These are phyloP conservation scores for Elsinoe necatrix DNA, from an alignment of 2,329 filamentous ascomycete species.

Conservation along the genomic window DNA sequence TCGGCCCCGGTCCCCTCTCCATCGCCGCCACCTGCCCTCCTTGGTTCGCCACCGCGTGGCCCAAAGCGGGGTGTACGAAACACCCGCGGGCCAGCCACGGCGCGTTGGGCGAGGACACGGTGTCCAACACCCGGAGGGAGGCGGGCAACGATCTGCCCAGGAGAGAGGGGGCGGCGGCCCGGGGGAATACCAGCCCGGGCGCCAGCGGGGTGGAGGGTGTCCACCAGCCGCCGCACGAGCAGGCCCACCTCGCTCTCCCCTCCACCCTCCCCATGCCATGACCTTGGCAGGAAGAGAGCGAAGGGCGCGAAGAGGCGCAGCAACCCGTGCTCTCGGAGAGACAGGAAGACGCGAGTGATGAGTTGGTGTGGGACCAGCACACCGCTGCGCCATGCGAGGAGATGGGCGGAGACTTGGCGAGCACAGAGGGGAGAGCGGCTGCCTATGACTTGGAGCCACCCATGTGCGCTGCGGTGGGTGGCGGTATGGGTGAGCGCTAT, in stretches of 20 bases:
- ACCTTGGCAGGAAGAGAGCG: neutral
- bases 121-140: neutral
- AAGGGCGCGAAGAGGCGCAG: neutral
- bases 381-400: neutral
- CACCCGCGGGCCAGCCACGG: neutral
- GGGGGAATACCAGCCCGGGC: neutral
- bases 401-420: neutral
- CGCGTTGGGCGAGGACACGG: constrained; percentile 4
- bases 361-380: neutral
- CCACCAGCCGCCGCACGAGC: neutral
- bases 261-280: neutral
- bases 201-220: neutral
- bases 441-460: neutral
- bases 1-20: neutral
- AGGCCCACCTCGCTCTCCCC: neutral
- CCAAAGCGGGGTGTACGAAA: neutral
- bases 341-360: neutral
- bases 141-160: neutral
- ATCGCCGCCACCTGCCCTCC: neutral
- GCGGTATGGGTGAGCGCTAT: neutral
- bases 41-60: neutral
- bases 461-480: neutral
- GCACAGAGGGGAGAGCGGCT: neutral
- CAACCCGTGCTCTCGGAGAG: neutral
- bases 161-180: neutral